These are phyloP conservation scores for Sequoiadendron giganteum DNA, from an alignment of 75 land plant genomes.

Conservation along the genomic window DNA sequence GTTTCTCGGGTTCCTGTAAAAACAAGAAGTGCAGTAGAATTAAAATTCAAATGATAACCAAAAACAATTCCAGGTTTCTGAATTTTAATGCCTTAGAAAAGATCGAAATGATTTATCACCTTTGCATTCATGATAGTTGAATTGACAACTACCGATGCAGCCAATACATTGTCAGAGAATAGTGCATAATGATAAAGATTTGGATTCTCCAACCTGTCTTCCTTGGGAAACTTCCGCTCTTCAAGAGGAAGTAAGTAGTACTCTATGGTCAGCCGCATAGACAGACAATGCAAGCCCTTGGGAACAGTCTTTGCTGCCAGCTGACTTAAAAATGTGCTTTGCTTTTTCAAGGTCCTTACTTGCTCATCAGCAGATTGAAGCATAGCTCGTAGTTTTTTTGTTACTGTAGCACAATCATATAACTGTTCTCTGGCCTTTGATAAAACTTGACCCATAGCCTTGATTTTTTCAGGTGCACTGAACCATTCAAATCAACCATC, in stretches of 20 bases:
- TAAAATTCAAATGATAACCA: neutral
- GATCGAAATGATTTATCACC: conserved; percentile 29
- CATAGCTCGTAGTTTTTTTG: conserved; percentile 73
- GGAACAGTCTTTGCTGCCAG: conserved; percentile 88
- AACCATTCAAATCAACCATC: conserved; percentile 9
- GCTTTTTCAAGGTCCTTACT: conserved; percentile 71
- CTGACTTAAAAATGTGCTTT: conserved; percentile 80
- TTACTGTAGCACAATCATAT: conserved; percentile 55
- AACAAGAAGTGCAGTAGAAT: conserved; percentile 4
- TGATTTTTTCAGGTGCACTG: conserved; percentile 73
- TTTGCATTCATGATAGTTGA: conserved; percentile 76
- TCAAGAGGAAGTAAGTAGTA: conserved; percentile 65
- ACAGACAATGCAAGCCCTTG: conserved; percentile 77
- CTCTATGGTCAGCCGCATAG: conserved; percentile 73
- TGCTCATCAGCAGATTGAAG: conserved; percentile 77
- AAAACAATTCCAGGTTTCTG: neutral
- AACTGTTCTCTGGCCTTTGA: conserved; percentile 50
- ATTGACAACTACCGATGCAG: conserved; percentile 85
- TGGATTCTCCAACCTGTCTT: conserved; percentile 68
- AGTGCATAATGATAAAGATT: conserved; percentile 77
- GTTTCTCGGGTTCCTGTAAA: conserved; percentile 61
- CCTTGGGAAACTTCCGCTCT: conserved; percentile 55
- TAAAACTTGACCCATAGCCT: conserved; percentile 74
- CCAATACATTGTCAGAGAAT: conserved; percentile 87
- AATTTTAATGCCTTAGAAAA: neutral